Evolutionary conservation across 495 filamentous ascomycete genomes (phyloP).

Genomic region (Penicillium desertorum): DNA sequence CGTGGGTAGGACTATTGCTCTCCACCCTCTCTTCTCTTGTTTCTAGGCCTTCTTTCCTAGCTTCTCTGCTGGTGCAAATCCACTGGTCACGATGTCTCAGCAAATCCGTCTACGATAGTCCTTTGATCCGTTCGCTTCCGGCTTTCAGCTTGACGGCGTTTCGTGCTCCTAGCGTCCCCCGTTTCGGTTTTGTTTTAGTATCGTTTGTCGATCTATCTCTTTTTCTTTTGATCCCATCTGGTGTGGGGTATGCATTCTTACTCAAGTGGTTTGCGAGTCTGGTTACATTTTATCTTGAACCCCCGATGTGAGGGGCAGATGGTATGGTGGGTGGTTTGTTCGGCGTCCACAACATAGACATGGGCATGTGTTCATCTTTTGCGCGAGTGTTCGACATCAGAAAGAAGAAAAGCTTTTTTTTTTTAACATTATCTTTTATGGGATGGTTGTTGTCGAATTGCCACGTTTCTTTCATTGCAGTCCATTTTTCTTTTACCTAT

Average conservation of each 20-base stretch:
- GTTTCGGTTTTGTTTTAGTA: slow-evolving; percentile 21
- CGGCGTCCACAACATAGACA: slow-evolving; percentile 50
- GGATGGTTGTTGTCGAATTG: slow-evolving; percentile 36
- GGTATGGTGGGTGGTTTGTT: slow-evolving; percentile 45
- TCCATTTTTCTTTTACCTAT: slow-evolving; percentile 17
- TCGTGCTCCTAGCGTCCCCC: slow-evolving; percentile 16
- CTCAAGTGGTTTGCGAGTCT: slow-evolving; percentile 34
- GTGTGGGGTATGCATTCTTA: slow-evolving; percentile 40
- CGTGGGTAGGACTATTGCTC: slow-evolving; percentile 16
- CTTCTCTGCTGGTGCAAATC: slow-evolving; percentile 11
- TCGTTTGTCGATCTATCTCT: slow-evolving; percentile 27
- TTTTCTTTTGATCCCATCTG: slow-evolving; percentile 28
- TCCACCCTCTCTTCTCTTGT: slow-evolving; percentile 8
- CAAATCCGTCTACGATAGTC: slow-evolving; percentile 5
- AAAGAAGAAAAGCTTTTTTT: slow-evolving; percentile 31
- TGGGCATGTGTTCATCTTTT: slow-evolving; percentile 45
- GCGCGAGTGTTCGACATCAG: slow-evolving; percentile 27
- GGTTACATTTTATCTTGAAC: slow-evolving; percentile 30
- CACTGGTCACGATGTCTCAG: slow-evolving; percentile 6
- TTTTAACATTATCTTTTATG: slow-evolving; percentile 15
- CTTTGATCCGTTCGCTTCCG: slow-evolving; percentile 14
- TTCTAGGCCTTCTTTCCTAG: slow-evolving; percentile 6
- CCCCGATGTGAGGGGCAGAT: slow-evolving; percentile 38
- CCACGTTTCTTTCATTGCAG: slow-evolving; percentile 12
- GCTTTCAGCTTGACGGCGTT: slow-evolving; percentile 22